Evolutionary conservation across 2,329 filamentous ascomycete species (phyloP), one percentile per base, ranked within the genome.

Genomic region (Chaetomiaceae sp.): DNA sequence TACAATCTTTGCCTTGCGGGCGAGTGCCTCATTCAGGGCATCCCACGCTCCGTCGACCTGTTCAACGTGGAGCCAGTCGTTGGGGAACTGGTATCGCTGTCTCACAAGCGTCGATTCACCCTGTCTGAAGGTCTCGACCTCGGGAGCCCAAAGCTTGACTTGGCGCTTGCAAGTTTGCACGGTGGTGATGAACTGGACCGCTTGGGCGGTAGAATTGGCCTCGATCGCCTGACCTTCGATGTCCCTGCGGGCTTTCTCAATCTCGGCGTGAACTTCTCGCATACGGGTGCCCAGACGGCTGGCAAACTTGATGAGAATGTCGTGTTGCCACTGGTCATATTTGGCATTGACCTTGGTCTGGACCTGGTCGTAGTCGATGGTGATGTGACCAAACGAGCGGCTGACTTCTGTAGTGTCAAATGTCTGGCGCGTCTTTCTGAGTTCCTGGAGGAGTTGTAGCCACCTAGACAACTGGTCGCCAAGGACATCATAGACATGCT

Each of bases 261-360:
- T 87, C 58, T 97, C 92, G 11, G 87, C 85, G 63, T 94, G 90
- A 4, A 96, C 86, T 65, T 99, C 94, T 44, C 90, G 82, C 84
- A 97, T 95, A 45, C 91, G 88, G 58, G 83, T 87, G 42, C 91
- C 90, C 41, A 99, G 85, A 51, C 94, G 89, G 52, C 81, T 80
- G 33, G 90, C 94, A 70, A 99, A 99, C 67, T 96, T 96, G 62
- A 88, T 82, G 33, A 97, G 77, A 51, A 99, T 95, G 61, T 99
- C 94, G 64, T 96, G 90, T 69, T 99, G 94, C 94, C 95, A 99
- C 69, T 97, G 92, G 67, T 99, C 95, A 67, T 99, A 99, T 69
- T 97, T 99, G 63, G 90, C 90, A 65, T 97, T 99, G 69, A 99
- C 94, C 71, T 96, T 96, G 53, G 92, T 90, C 71, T 99, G 95